Conservation (phyloP, 1,139 yeast species). For the Candida neerlandica region DNA sequence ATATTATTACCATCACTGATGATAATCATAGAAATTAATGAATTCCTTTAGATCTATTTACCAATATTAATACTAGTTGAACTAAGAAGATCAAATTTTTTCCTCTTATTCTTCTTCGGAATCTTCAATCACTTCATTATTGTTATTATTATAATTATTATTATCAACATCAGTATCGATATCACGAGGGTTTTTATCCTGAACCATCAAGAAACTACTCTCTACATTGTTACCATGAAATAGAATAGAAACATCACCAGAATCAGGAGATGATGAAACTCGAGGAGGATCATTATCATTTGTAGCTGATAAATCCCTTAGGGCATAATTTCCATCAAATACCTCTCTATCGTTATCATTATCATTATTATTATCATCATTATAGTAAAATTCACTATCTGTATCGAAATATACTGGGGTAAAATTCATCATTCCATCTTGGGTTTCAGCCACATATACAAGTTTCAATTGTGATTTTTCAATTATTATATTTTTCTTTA, state of each 20-base stretch:
- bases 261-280: constrained; percentile 14
- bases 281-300: neutral
- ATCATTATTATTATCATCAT: constrained; percentile 5
- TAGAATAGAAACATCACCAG: constrained; percentile 12
- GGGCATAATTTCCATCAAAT: neutral
- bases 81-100: constrained; percentile 4
- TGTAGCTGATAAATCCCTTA: constrained; percentile 14
- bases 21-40: neutral
- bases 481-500: constrained; percentile 5
- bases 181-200: neutral
- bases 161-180: constrained; percentile 3
- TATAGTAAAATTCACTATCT: constrained; percentile 18
- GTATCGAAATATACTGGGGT: constrained; percentile 29
- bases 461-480: constrained; percentile 19
- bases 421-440: constrained; percentile 14
- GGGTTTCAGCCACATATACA: constrained; percentile 27
- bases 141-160: no score
- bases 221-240: constrained; percentile 9
- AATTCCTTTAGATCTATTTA: neutral
- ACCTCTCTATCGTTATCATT: neutral
- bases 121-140: constrained; percentile 13
- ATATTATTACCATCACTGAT: no score
- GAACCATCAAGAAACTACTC: neutral
- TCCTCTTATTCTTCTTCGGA: constrained; percentile 22
- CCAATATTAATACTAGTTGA: neutral